Evolutionary conservation across 2,329 filamentous ascomycete genomes (phyloP).

Genomic region (Exophiala alcalophila): DNA sequence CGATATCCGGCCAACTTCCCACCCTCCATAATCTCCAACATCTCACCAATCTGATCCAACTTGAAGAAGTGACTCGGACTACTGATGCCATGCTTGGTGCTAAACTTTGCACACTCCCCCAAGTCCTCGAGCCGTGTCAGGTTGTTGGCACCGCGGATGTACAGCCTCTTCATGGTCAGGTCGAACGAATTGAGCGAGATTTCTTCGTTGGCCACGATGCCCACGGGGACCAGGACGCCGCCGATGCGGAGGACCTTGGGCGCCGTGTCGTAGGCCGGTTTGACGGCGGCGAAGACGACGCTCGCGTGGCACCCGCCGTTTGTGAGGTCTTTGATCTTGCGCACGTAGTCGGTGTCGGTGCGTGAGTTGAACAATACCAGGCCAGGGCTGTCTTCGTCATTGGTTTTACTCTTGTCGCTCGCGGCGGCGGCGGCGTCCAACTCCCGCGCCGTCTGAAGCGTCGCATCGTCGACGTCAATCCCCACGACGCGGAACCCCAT

Average conservation of each 20-base stretch:
- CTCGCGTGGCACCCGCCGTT: slow-evolving; percentile 11
- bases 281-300: slow-evolving; percentile 17
- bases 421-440: slow-evolving; percentile 39
- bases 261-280: slow-evolving; percentile 17
- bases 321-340: slow-evolving; percentile 5
- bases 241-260: slow-evolving; percentile 14
- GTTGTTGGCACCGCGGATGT: slow-evolving; percentile 9
- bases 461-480: slow-evolving; percentile 37
- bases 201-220: no score
- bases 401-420: slow-evolving; percentile 9
- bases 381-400: no score
- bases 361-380: no score
- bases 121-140: neutral
- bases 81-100: slow-evolving; percentile 4
- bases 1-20: slow-evolving; percentile 7
- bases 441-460: slow-evolving; percentile 40
- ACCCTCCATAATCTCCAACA: slow-evolving; percentile 10
- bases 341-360: slow-evolving; percentile 2
- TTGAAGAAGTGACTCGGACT: slow-evolving; percentile 6
- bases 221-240: slow-evolving; percentile 12
- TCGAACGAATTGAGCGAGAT: slow-evolving; percentile 10
- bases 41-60: slow-evolving; percentile 11
- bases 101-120: slow-evolving; percentile 6
- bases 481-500: slow-evolving; percentile 18
- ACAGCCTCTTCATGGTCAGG: slow-evolving; percentile 5